These are phyloP conservation scores for Salisapilia sapeloensis DNA, from an alignment of 352 stramenopile species.

Conservation along the genomic window DNA sequence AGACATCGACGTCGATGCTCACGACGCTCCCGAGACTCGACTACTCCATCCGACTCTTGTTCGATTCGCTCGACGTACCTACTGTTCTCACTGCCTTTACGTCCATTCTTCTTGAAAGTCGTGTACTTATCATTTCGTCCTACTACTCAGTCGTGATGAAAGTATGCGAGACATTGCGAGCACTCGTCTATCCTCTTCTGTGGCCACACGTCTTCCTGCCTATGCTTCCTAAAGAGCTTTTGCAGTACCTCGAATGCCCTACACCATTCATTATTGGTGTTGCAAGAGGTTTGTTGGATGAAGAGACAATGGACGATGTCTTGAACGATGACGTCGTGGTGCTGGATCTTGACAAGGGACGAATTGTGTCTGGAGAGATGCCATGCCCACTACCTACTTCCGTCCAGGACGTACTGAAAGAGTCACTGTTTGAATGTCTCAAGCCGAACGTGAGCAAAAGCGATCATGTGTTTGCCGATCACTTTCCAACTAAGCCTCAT, in stretches of 20 bases:
- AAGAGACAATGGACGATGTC: slow-evolving; percentile 28
- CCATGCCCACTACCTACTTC: slow-evolving; percentile 25
- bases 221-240: slow-evolving; percentile 55
- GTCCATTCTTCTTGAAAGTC: slow-evolving; percentile 57
- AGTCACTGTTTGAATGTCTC: slow-evolving; percentile 41
- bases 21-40: slow-evolving; percentile 38
- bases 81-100: slow-evolving; percentile 66
- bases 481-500: slow-evolving; percentile 30
- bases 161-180: slow-evolving; percentile 50
- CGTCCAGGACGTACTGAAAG: slow-evolving; percentile 23
- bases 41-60: slow-evolving; percentile 58
- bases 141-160: slow-evolving; percentile 74
- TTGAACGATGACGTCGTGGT: slow-evolving; percentile 54
- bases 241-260: slow-evolving; percentile 73
- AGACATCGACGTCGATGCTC: slow-evolving; percentile 10
- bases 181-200: slow-evolving; percentile 71
- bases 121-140: slow-evolving; percentile 66
- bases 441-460: slow-evolving; percentile 54
- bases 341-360: slow-evolving; percentile 56
- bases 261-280: slow-evolving; percentile 78
- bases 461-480: slow-evolving; percentile 53
- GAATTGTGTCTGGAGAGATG: slow-evolving; percentile 26
- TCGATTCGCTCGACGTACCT: slow-evolving; percentile 62
- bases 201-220: slow-evolving; percentile 82
- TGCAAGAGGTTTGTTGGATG: slow-evolving; percentile 38